Evolutionary conservation across 768 basidiomycete species (phyloP), one percentile per base, ranked within the genome.

Genomic region (Rickenella mellea): DNA sequence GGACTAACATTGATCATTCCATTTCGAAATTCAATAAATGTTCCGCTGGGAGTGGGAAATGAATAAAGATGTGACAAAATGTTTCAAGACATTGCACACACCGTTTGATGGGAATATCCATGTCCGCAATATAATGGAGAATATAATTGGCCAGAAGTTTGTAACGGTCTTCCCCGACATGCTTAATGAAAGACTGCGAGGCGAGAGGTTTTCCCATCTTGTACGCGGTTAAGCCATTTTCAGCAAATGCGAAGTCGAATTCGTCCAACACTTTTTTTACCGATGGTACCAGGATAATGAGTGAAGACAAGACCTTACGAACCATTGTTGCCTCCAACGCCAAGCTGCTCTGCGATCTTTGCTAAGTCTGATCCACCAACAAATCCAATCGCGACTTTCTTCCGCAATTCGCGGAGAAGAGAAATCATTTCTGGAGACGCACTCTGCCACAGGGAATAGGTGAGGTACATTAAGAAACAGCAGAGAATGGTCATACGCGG

Each of bases 1-100:
- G 96, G 96, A 51, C 85, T 92, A 49, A 99, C 80, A 54, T 99
- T 99, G 59, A 97, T 71, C 96, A 99, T 98, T 9, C 96, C 94
- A 43, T 81, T 89, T 39, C 96, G 75, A 66, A 92, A 98, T 64
- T 99, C 96, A 48, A 98, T 68, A 55, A 99, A 99, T 1, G 96
- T 99, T 33, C 96, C 96, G 36, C 96, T 84, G 44, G 1, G 27
- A 27, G 11, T 27, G 41, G 10, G 68, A 45, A 12, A 39, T 43
- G 29, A 39, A 43, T 10, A 30, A 30, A 30, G 10, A 10, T 30
- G 29, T 15, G 15, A 30, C 10, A 30, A 30, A 15, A 30, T 10
- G 29, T 10, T 30, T 10, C 29, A 30, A 30, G 29, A 10, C 10
- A 30, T 10, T 15, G 29, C 15, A 10, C 62, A 17, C 46, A 87